A percentile compares a stretch with the other conserved stretches of the same genome.
These are phyloP conservation scores for Raddia guianensis DNA, from an alignment of 176 grass and related monocot species.

Conservation along the genomic window DNA sequence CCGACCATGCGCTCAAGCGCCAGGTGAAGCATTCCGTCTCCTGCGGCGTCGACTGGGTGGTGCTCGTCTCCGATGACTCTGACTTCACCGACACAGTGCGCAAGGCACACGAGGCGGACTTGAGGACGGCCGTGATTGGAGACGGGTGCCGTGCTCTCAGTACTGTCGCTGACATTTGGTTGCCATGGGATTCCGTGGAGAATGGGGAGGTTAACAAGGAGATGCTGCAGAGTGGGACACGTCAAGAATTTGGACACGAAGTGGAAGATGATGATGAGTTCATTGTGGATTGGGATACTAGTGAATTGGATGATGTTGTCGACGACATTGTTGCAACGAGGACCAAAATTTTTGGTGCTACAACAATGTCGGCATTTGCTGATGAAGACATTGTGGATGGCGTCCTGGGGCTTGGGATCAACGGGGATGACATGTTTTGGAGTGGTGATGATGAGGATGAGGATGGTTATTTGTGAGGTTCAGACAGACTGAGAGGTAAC, in stretches of 20 bases:
- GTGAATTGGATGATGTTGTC: slow-evolving; percentile 53
- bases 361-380: slow-evolving; percentile 51
- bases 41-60: slow-evolving; percentile 79
- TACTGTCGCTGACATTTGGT: slow-evolving; percentile 73
- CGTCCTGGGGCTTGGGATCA: slow-evolving; percentile 35
- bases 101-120: slow-evolving; percentile 63
- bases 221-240: slow-evolving; percentile 44
- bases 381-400: slow-evolving; percentile 58
- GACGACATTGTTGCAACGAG: slow-evolving; percentile 46
- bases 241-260: slow-evolving; percentile 22
- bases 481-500: slow-evolving; percentile 21
- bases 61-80: slow-evolving; percentile 85
- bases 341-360: slow-evolving; percentile 41
- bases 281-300: slow-evolving; percentile 35
- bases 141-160: slow-evolving; percentile 64
- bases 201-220: slow-evolving; percentile 77
- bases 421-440: slow-evolving; percentile 42
- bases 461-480: slow-evolving; percentile 58
- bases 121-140: slow-evolving; percentile 79
- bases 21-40: slow-evolving; percentile 75
- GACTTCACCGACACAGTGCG: slow-evolving; percentile 77
- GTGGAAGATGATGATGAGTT: slow-evolving; percentile 42
- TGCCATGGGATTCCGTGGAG: slow-evolving; percentile 78
- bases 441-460: slow-evolving; percentile 57
- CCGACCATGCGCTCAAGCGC: slow-evolving; percentile 80